Conservation (phyloP, 176 grass and related monocot species). For the Hsuehochloa calcarea region DNA sequence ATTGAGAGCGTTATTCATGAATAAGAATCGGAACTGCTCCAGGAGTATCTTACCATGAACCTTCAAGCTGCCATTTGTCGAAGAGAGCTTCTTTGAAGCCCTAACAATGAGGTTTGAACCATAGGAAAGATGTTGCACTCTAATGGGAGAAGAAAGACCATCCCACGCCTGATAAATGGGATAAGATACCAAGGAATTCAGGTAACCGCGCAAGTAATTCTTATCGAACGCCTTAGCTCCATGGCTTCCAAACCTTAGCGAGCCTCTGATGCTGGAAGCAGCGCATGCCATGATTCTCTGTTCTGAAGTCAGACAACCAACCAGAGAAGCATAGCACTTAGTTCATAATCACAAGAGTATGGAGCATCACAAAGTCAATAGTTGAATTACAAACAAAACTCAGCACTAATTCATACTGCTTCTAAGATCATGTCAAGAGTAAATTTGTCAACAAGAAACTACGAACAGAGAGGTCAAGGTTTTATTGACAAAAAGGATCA, state of each 20-base stretch:
- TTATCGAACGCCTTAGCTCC: background rate
- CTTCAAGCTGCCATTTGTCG: background rate
- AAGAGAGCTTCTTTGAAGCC: background rate
- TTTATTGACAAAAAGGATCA: background rate
- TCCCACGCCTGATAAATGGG: background rate
- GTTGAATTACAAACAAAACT: background rate
- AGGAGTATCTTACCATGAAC: constrained; percentile 1
- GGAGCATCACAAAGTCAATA: background rate
- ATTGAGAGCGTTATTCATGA: background rate
- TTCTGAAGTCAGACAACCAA: background rate
- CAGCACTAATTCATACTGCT: background rate
- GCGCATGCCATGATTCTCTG: constrained; percentile 41
- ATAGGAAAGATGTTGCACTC: background rate
- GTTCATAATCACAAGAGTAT: background rate
- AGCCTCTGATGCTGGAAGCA: background rate
- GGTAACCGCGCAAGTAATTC: background rate
- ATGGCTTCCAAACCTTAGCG: background rate
- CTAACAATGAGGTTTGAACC: background rate
- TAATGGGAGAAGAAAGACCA: constrained; percentile 9
- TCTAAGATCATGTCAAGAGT: background rate
- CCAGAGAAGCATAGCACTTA: background rate
- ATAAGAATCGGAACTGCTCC: background rate
- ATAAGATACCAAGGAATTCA: background rate
- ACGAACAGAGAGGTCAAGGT: background rate
- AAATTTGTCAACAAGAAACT: background rate